Percentiles rank a stretch among this genome's conserved stretches.
These are phyloP conservation scores for Euphorbia pulcherrima DNA, from an alignment of 345 rosid species.

Conservation along the genomic window DNA sequence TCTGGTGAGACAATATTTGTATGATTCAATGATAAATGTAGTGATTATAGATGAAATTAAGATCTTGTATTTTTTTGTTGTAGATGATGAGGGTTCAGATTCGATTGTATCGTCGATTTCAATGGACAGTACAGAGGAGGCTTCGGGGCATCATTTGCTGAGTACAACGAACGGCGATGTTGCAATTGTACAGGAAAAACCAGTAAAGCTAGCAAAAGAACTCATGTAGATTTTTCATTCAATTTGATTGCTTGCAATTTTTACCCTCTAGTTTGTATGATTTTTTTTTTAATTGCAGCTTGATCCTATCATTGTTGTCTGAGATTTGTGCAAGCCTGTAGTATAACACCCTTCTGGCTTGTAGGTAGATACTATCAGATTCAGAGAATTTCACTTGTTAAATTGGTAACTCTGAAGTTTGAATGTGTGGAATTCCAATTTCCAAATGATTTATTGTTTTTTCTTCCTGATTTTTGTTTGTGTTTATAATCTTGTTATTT, in stretches of 20 bases:
- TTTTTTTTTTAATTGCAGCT: slow-evolving; percentile 16
- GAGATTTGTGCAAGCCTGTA: slow-evolving; percentile 2
- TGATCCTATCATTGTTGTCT: slow-evolving; percentile 1
- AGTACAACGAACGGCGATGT: slow-evolving; percentile 52
- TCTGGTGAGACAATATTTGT: slow-evolving; percentile 66
- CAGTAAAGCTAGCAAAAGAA: slow-evolving; percentile 64
- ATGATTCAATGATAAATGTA: too few relatives aligned
- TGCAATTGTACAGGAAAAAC: slow-evolving; percentile 61
- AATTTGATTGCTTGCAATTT: neutral
- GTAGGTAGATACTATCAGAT: slow-evolving; percentile 13
- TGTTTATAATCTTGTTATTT: neutral
- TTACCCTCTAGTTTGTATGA: slow-evolving; percentile 5
- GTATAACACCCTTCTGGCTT: slow-evolving; percentile 11
- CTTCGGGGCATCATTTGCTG: slow-evolving; percentile 62
- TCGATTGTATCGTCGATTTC: slow-evolving; percentile 56
- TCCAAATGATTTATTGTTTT: neutral
- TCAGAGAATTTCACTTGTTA: neutral
- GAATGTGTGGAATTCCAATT: neutral
- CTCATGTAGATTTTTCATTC: slow-evolving; percentile 23
- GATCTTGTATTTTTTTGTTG: neutral
- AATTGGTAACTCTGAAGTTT: neutral
- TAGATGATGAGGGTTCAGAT: slow-evolving; percentile 50
- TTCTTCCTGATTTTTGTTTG: neutral
- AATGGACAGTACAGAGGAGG: slow-evolving; percentile 65
- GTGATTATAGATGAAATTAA: too few relatives aligned